phyloP scores from a whole-genome alignment of 768 basidiomycete species.

The Mycena galopus region DNA sequence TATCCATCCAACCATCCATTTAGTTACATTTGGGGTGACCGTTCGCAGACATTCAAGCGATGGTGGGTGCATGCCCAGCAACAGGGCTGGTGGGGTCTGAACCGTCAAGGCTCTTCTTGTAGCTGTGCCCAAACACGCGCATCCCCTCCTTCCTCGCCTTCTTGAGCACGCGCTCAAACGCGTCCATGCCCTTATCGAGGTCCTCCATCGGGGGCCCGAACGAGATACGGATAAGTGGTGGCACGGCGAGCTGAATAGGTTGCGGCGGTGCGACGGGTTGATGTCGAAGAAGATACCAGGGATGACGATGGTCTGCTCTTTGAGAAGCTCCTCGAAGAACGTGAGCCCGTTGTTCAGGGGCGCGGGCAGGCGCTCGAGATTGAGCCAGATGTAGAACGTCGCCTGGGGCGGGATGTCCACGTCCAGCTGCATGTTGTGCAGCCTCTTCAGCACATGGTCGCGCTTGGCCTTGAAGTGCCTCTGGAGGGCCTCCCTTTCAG shows the following conservation, averaged over 20 bases:
- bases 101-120: constrained; percentile 67
- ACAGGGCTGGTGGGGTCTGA: not conserved
- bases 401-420: constrained; percentile 81
- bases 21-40: not conserved
- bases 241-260: constrained; percentile 91
- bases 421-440: constrained; percentile 82
- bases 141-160: constrained; percentile 75
- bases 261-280: constrained; percentile 85
- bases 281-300: constrained; percentile 94
- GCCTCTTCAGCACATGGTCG: constrained; percentile 88
- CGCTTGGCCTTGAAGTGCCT: constrained; percentile 93
- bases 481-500: constrained; percentile 89
- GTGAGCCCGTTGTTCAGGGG: constrained; percentile 93
- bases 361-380: constrained; percentile 80
- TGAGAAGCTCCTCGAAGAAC: constrained; percentile 95
- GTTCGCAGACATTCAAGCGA: not conserved
- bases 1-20: no score
- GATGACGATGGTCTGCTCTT: constrained; percentile 91
- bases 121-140: constrained; percentile 70
- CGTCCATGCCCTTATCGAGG: constrained; percentile 88
- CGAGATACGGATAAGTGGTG: constrained; percentile 89
- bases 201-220: constrained; percentile 87
- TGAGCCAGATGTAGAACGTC: constrained; percentile 97
- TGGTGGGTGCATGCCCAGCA: not conserved
- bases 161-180: constrained; percentile 83